phyloP scores from a whole-genome alignment of 441 rosid species.

The Metrosideros polymorpha region DNA sequence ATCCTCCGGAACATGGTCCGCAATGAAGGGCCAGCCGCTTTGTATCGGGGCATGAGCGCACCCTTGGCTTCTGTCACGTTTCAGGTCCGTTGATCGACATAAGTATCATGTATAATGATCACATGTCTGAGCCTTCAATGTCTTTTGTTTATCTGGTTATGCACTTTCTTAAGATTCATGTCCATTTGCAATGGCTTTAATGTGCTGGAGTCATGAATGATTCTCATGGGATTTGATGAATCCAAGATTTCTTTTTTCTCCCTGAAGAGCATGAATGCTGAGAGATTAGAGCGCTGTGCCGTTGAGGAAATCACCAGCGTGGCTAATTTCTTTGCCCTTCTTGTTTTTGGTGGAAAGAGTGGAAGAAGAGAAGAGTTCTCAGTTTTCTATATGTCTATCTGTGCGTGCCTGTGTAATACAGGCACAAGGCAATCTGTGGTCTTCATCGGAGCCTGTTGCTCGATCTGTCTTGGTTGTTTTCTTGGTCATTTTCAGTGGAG shows the following conservation, averaged over 20 bases:
- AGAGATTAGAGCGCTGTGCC: not conserved
- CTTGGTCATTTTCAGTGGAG: not conserved
- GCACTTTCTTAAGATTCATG: not conserved
- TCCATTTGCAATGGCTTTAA: not conserved
- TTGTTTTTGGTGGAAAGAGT: not conserved
- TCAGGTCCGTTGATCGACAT: conserved; percentile 37
- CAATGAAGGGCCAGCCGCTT: conserved; percentile 58
- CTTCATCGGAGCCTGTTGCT: not conserved
- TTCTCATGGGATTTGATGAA: not conserved
- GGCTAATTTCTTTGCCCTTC: not conserved
- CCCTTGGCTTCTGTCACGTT: conserved; percentile 93
- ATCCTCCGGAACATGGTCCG: conserved; percentile 48
- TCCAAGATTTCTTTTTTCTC: not conserved
- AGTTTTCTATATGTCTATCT: not conserved
- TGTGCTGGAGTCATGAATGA: not conserved
- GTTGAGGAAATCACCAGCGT: not conserved
- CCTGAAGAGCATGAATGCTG: not conserved
- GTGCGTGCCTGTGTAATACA: not conserved
- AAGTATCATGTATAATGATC: not conserved
- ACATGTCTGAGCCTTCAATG: not conserved
- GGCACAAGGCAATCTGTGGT: not conserved
- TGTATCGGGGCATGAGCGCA: conserved; percentile 88
- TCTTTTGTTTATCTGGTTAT: not conserved
- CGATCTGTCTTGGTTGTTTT: not conserved
- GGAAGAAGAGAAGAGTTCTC: not conserved